Evolutionary conservation across 768 basidiomycete genomes (phyloP).

Genomic region (Calocera cornea): DNA sequence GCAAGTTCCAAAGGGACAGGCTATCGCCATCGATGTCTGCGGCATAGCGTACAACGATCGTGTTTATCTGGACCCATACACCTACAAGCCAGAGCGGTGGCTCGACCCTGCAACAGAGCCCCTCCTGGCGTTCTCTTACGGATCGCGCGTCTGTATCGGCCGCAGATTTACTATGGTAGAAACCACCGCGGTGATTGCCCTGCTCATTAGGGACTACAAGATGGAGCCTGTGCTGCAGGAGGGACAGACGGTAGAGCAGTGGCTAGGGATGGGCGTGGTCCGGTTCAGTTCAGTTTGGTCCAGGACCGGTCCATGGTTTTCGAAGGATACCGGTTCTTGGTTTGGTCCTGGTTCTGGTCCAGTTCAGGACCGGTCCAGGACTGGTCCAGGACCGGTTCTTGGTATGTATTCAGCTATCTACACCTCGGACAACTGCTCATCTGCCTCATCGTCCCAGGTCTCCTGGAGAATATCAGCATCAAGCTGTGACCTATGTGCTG

Average conservation of each 20-base stretch:
- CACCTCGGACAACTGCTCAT: too few species aligned
- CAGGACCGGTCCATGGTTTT: too few species aligned
- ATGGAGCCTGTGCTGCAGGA: not conserved
- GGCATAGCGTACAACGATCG: not conserved
- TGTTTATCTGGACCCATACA: not conserved
- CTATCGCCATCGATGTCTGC: not conserved
- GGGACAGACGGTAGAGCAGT: not conserved
- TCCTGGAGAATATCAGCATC: too few species aligned
- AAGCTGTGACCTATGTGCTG: too few species aligned
- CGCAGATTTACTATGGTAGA: not conserved
- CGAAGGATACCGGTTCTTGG: too few species aligned
- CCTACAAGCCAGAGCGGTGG: not conserved
- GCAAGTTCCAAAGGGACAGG: not conserved
- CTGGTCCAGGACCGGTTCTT: too few species aligned
- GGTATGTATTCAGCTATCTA: too few species aligned
- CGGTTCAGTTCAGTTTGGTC: too few species aligned
- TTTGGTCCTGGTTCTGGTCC: too few species aligned
- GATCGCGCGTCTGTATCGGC: not conserved
- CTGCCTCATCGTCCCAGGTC: too few species aligned
- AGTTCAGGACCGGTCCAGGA: too few species aligned
- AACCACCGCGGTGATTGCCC: not conserved
- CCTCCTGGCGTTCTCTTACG: not conserved
- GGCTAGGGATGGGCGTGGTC: too few species aligned
- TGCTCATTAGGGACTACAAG: not conserved
- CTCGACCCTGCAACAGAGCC: not conserved